Percentiles rank a stretch among this genome's conserved stretches.
Evolutionary conservation across 23 red algal genomes (phyloP).

Genomic region (Gracilaria gracilis): DNA sequence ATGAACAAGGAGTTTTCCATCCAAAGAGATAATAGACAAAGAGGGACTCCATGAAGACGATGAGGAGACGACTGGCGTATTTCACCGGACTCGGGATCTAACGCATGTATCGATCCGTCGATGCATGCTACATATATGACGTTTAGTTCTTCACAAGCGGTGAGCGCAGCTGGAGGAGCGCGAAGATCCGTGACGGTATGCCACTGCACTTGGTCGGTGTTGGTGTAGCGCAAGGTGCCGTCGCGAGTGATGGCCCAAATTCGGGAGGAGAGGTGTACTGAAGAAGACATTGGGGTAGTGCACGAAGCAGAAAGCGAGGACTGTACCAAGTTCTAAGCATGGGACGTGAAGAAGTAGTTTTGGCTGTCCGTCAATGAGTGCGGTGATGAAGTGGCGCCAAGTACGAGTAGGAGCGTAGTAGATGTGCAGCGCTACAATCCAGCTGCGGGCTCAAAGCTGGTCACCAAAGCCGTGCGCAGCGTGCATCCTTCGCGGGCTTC

Average conservation of each 20-base stretch:
- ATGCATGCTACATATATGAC: constrained; percentile 45
- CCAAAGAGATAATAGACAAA: constrained; percentile 51
- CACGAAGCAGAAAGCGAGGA: neutral
- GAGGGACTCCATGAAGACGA: constrained; percentile 36
- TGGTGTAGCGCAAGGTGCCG: constrained; percentile 37
- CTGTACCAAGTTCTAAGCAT: neutral
- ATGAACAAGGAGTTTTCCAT: constrained; percentile 62
- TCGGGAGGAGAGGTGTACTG: constrained; percentile 38
- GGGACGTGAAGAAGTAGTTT: neutral
- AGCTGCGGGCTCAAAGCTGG: neutral
- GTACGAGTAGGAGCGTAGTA: constrained; percentile 29
- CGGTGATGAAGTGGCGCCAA: constrained; percentile 20
- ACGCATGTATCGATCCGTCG: constrained; percentile 55
- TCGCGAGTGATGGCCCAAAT: constrained; percentile 58
- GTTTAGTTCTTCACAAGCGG: constrained; percentile 33
- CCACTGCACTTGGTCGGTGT: constrained; percentile 21
- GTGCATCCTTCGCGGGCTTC: no score
- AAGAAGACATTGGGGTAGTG: constrained; percentile 9
- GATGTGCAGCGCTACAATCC: neutral
- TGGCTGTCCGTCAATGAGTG: neutral
- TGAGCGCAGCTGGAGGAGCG: constrained; percentile 13
- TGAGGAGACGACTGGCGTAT: constrained; percentile 5
- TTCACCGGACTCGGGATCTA: constrained; percentile 37
- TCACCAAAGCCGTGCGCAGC: neutral
- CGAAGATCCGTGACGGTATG: constrained; percentile 35